Base-by-base conservation (phyloP, 345 rosid species). In the Salix brachista region DNA sequence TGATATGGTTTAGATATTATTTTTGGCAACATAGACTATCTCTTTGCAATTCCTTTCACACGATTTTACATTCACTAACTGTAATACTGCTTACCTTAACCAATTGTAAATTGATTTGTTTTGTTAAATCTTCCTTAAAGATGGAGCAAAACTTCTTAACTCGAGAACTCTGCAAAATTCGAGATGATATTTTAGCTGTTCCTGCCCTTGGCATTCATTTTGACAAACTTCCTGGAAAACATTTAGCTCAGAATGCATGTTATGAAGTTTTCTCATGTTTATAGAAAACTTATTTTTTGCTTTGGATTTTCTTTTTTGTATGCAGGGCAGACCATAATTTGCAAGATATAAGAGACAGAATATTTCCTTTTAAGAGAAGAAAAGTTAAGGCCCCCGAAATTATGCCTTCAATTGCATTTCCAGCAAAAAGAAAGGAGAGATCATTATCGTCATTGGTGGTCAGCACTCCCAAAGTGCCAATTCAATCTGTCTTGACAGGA, bases 381-480 rank as follows among this genome's bases (percentile, higher is more conserved):
- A 96, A 90, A 69, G 89, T 88, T 76, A 85, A 75, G 80, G 87
- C 94, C 62, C 83, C 93, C 71, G 91, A 90, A 82, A 81, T 85
- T 79, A 85, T 80, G 48, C 86, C 94, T 44, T 84, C 92, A 0
- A 79, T 85, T 80, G 62, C 88, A 74, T 80, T 91, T 77, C 96
- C 93, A 58, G 85, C 89, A 73, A 91, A 90, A 86, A 92, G 98
- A 83, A 96, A 96, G 83, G 99, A 96, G 85, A 88, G 98, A 83
- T 96, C 99, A 48, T 88, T 96, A 80, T 92, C 98, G 34, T 91
- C 96, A 23, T 84, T 96, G 90, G 99, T 92, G 56, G 97, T 96
- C 70, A 88, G 84, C 77, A 81, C 94, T 77, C 97, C 98, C 56
- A 89, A 87, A 80, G 92, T 89, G 64, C 88, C 91, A 79, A 77